These are phyloP conservation scores for Clonostachys sp. DNA, from an alignment of 2,329 filamentous ascomycete genomes.

Conservation along the genomic window DNA sequence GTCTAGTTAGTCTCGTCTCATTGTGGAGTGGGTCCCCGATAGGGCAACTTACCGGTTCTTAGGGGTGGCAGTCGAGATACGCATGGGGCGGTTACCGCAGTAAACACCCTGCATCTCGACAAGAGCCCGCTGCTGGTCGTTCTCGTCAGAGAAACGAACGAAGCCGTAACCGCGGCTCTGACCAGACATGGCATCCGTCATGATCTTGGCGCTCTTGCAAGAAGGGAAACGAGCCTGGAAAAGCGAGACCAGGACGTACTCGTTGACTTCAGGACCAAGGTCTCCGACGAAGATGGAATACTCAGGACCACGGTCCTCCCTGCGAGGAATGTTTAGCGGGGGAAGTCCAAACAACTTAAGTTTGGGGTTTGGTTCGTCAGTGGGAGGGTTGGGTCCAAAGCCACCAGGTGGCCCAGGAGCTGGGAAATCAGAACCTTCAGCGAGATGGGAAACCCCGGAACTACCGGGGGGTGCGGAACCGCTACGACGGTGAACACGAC, in stretches of 20 bases:
- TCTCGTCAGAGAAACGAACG: conserved; percentile 92
- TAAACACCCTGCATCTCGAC: conserved; percentile 99
- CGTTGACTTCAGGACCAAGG: conserved; percentile 95
- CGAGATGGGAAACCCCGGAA: no score
- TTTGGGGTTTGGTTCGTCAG: no score
- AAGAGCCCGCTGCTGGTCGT: conserved; percentile 91
- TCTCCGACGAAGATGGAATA: conserved; percentile 98
- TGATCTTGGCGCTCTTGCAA: conserved; percentile 99
- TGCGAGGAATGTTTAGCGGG: conserved; percentile 19
- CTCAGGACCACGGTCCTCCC: conserved; percentile 93
- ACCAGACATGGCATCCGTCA: conserved; percentile 97
- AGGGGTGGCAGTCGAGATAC: conserved; percentile 94
- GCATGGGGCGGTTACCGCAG: conserved; percentile 97
- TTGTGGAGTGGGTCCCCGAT: no score
- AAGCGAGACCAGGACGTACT: conserved; percentile 93
- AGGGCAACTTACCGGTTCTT: conserved; percentile 68
- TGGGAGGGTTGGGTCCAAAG: no score
- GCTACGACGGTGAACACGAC: no score
- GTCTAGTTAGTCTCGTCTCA: conserved; percentile 6
- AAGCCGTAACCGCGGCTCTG: conserved; percentile 98
- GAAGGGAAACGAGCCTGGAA: conserved; percentile 96
- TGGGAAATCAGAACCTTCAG: not conserved
- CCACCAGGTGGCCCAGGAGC: no score
- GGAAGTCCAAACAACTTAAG: no score
- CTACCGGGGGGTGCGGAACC: no score